These are phyloP conservation scores for Quercus aquifolioides DNA, from an alignment of 306 rosid genomes.

Conservation along the genomic window DNA sequence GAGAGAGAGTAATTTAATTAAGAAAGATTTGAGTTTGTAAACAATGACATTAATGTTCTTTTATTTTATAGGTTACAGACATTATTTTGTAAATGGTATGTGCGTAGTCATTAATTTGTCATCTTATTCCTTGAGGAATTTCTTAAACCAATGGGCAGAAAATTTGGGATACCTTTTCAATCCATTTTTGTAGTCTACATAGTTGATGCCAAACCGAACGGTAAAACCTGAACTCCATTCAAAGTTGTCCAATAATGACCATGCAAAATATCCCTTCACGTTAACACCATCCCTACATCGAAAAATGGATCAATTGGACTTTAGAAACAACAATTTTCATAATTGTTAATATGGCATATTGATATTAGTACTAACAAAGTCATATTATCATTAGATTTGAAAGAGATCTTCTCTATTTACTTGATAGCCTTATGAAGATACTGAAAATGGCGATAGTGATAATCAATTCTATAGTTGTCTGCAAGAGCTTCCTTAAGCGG, in stretches of 20 bases:
- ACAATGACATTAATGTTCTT: too few relatives aligned
- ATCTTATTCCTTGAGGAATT: conserved; percentile 24
- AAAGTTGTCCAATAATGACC: conserved; percentile 49
- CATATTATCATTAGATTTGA: too few relatives aligned
- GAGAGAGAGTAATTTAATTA: too few relatives aligned
- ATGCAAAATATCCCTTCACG: conserved; percentile 54
- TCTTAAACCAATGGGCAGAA: conserved; percentile 48
- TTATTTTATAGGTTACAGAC: too few relatives aligned
- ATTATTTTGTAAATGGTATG: too few relatives aligned
- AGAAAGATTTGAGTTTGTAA: too few relatives aligned
- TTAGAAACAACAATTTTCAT: too few relatives aligned
- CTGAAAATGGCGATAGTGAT: conserved; percentile 41
- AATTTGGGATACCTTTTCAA: conserved; percentile 47
- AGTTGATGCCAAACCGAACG: conserved; percentile 41
- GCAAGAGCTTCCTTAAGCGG: conserved; percentile 35
- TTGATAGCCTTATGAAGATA: conserved; percentile 44
- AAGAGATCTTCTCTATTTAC: conserved; percentile 17
- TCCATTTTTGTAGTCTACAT: conserved; percentile 42
- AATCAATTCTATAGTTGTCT: conserved; percentile 51
- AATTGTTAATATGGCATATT: too few relatives aligned
- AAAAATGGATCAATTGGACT: too few relatives aligned
- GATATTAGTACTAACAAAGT: too few relatives aligned
- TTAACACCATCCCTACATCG: conserved; percentile 37
- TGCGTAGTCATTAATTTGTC: neutral
- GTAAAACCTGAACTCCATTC: conserved; percentile 54